Conservation (phyloP, 2,329 filamentous ascomycete genomes). For the Ceratocystis eucalypticola region DNA sequence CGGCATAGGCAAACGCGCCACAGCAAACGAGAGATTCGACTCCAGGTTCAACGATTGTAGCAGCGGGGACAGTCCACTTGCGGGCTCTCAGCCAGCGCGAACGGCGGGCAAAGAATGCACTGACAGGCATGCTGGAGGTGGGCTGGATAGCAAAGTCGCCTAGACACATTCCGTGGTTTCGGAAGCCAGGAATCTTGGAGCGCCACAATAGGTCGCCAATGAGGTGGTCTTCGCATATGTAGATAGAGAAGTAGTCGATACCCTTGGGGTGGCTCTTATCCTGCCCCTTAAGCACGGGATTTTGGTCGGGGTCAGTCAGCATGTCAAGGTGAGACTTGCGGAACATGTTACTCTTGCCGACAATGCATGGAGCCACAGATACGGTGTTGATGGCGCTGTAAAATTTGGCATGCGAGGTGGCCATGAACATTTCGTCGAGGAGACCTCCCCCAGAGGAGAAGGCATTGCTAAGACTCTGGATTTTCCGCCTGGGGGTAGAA, state of each 20-base stretch:
- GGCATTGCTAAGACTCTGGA: constrained; percentile 24
- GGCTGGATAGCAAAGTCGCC: constrained; percentile 86
- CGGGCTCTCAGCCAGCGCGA: constrained; percentile 84
- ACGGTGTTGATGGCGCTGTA: constrained; percentile 96
- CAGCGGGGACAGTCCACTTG: constrained; percentile 82
- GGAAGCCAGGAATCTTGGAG: constrained; percentile 46
- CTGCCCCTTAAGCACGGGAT: constrained; percentile 28
- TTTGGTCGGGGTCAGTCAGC: constrained; percentile 42
- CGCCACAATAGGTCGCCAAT: constrained; percentile 89
- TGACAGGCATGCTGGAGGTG: constrained; percentile 64
- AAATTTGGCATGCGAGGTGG: constrained; percentile 89
- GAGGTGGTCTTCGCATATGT: constrained; percentile 95
- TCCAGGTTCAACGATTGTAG: constrained; percentile 83
- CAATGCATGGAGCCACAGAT: constrained; percentile 76
- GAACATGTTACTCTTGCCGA: constrained; percentile 99
- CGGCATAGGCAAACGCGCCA: constrained; percentile 61
- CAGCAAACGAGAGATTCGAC: constrained; percentile 81
- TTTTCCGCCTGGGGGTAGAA: constrained; percentile 2
- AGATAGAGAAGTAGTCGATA: constrained; percentile 84
- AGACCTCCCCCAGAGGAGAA: constrained; percentile 53
- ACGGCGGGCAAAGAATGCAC: constrained; percentile 64
- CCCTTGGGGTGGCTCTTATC: constrained; percentile 39
- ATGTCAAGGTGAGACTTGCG: constrained; percentile 76
- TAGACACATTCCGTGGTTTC: constrained; percentile 71
- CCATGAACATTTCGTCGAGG: constrained; percentile 89